Evolutionary conservation across 495 filamentous ascomycete species (phyloP).

Genomic region (Hyphodiscus hymeniophilus): DNA sequence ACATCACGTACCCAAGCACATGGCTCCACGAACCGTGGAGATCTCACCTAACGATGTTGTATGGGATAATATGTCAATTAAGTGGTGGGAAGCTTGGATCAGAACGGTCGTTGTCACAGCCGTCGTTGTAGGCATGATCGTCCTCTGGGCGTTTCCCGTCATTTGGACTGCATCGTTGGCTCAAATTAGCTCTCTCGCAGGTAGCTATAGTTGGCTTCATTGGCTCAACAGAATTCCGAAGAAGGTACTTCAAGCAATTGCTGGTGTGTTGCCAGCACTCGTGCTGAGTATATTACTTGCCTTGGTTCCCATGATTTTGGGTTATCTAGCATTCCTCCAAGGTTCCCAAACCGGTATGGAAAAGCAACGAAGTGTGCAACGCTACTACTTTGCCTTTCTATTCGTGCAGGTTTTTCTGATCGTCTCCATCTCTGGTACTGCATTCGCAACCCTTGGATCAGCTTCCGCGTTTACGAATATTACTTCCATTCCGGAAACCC

Average conservation of each 20-base stretch:
- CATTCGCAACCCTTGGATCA: slow-evolving; percentile 56
- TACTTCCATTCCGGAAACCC: slow-evolving; percentile 52
- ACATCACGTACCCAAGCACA: slow-evolving; percentile 87
- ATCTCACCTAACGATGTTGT: slow-evolving; percentile 90
- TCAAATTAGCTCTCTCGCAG: slow-evolving; percentile 60
- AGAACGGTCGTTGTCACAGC: slow-evolving; percentile 58
- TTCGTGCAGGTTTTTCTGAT: slow-evolving; percentile 95
- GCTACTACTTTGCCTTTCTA: slow-evolving; percentile 89
- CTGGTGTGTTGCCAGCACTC: slow-evolving; percentile 78
- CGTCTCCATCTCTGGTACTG: slow-evolving; percentile 78
- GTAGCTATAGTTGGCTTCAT: slow-evolving; percentile 53
- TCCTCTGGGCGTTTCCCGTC: slow-evolving; percentile 89
- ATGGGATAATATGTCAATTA: slow-evolving; percentile 97
- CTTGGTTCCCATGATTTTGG: slow-evolving; percentile 69
- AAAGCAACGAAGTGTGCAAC: slow-evolving; percentile 74
- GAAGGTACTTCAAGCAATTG: slow-evolving; percentile 61
- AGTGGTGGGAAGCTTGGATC: slow-evolving; percentile 87
- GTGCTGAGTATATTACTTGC: slow-evolving; percentile 73
- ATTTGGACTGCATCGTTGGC: slow-evolving; percentile 78
- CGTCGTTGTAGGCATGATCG: slow-evolving; percentile 65
- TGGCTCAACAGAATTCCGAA: slow-evolving; percentile 47
- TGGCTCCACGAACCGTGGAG: slow-evolving; percentile 88
- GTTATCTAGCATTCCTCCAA: slow-evolving; percentile 59
- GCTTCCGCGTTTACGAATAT: slow-evolving; percentile 36
- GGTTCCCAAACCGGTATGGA: slow-evolving; percentile 78